Evolutionary conservation across 768 basidiomycete genomes (phyloP).

Genomic region (Rhodotorula babjevae): DNA sequence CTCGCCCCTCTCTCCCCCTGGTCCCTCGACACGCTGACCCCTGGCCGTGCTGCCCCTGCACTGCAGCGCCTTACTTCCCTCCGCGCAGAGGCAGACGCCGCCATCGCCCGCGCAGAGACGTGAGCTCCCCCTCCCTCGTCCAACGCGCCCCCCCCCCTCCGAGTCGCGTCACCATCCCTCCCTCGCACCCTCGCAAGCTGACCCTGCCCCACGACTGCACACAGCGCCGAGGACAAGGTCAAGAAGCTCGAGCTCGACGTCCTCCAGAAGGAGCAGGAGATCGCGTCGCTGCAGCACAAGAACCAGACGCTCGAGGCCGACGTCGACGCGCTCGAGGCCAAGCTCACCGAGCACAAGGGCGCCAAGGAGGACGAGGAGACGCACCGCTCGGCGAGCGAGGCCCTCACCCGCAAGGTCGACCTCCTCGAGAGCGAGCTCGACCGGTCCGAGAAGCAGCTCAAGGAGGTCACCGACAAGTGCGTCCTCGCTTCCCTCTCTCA

Average conservation of each 20-base stretch:
- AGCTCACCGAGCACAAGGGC: conserved; percentile 63
- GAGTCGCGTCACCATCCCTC: neutral
- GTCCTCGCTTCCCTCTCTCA: conserved; percentile 45
- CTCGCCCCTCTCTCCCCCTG: neutral
- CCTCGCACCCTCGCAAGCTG: neutral
- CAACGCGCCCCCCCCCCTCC: neutral
- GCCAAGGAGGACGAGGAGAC: conserved; percentile 64
- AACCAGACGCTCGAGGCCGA: conserved; percentile 62
- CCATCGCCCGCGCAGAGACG: conserved; percentile 74
- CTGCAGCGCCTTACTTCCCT: conserved; percentile 59
- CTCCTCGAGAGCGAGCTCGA: conserved; percentile 69
- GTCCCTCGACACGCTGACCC: neutral
- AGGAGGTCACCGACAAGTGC: conserved; percentile 94
- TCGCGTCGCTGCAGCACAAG: conserved; percentile 70
- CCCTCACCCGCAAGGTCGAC: conserved; percentile 73
- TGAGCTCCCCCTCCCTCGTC: neutral
- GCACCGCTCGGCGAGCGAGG: conserved; percentile 67
- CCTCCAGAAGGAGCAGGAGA: conserved; percentile 78
- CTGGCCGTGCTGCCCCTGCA: neutral
- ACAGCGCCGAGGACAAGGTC: conserved; percentile 56
- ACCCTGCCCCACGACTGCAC: neutral
- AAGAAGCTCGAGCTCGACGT: conserved; percentile 50
- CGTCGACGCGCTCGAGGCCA: conserved; percentile 60
- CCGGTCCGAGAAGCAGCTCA: conserved; percentile 87
- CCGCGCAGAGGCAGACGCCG: conserved; percentile 77